Percentiles rank a stretch among this genome's conserved stretches.
phyloP scores from a whole-genome alignment of 2,329 filamentous ascomycete species.

The Dendrostoma leiphaemia region DNA sequence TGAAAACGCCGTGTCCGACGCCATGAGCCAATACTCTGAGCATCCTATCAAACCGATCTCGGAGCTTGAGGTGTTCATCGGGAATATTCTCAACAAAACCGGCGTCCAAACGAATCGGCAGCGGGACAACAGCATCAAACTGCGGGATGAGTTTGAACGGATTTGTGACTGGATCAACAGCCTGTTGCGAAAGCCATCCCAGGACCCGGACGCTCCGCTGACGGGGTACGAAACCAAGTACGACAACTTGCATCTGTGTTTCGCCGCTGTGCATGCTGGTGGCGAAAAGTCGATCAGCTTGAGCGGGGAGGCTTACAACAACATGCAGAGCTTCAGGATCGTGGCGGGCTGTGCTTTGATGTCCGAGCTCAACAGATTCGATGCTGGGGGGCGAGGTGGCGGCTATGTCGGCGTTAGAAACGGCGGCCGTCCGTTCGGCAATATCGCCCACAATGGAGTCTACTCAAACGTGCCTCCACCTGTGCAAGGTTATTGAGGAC shows the following conservation, averaged over 20 bases:
- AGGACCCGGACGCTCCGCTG: neutral
- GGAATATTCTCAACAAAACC: constrained; percentile 50
- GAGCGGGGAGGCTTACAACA: neutral
- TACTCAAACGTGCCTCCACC: neutral
- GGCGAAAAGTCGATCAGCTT: neutral
- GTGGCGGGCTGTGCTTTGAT: constrained; percentile 30
- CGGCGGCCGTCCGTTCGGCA: neutral
- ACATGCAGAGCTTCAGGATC: constrained; percentile 30
- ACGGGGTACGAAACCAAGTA: constrained; percentile 16
- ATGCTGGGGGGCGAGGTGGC: neutral
- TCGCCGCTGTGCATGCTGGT: constrained; percentile 28
- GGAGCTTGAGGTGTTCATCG: constrained; percentile 55
- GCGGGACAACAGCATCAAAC: constrained; percentile 48
- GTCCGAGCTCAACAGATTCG: constrained; percentile 23
- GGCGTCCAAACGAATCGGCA: constrained; percentile 49
- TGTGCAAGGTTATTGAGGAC: neutral
- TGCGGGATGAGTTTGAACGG: constrained; percentile 51
- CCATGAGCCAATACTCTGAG: constrained; percentile 44
- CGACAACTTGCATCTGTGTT: constrained; percentile 27
- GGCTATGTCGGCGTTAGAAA: constrained; percentile 6
- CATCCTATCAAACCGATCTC: constrained; percentile 41
- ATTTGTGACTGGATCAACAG: constrained; percentile 39
- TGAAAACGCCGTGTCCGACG: constrained; percentile 38
- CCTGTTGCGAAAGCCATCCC: constrained; percentile 27
- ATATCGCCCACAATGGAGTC: neutral